These are phyloP conservation scores for Lipomyces spencermartinsiae DNA, from an alignment of 805 yeast species.

Conservation along the genomic window DNA sequence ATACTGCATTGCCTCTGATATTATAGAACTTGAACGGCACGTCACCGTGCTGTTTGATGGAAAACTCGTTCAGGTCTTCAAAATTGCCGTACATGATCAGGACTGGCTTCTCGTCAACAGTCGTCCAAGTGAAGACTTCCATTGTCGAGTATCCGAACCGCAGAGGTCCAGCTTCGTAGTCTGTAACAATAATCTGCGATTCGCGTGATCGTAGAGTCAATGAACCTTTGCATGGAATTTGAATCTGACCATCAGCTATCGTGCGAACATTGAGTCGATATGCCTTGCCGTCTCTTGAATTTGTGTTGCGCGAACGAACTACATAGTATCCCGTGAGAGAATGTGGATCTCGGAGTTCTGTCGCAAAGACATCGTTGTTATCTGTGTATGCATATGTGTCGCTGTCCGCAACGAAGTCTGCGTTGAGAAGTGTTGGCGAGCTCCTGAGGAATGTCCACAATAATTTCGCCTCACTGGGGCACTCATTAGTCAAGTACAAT, in stretches of 20 bases:
- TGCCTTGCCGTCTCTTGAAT: slow-evolving; percentile 14
- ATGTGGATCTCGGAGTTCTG: slow-evolving; percentile 28
- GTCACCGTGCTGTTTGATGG: slow-evolving; percentile 10
- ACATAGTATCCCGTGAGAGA: slow-evolving; percentile 23
- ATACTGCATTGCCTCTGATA: slow-evolving; percentile 11
- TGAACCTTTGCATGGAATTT: slow-evolving; percentile 16
- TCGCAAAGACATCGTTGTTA: slow-evolving; percentile 26
- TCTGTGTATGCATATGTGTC: slow-evolving; percentile 18
- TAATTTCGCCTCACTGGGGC: slow-evolving; percentile 19
- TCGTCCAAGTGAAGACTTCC: slow-evolving; percentile 32
- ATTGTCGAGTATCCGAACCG: slow-evolving; percentile 24
- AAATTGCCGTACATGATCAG: slow-evolving; percentile 29
- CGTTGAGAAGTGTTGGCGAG: slow-evolving; percentile 17
- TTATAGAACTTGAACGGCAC: slow-evolving; percentile 16
- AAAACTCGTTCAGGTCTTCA: slow-evolving; percentile 25
- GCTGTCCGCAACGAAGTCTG: slow-evolving; percentile 23
- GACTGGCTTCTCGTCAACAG: slow-evolving; percentile 22
- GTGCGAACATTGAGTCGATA: slow-evolving; percentile 16
- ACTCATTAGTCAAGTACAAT: neutral
- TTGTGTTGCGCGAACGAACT: slow-evolving; percentile 20
- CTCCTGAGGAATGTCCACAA: slow-evolving; percentile 28
- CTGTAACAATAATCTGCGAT: slow-evolving; percentile 26
- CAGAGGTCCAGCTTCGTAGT: slow-evolving; percentile 21
- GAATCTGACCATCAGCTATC: slow-evolving; percentile 1
- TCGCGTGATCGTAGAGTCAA: slow-evolving; percentile 23